Conservation (phyloP, 2,329 filamentous ascomycete species). For the Penicillium sp. region DNA sequence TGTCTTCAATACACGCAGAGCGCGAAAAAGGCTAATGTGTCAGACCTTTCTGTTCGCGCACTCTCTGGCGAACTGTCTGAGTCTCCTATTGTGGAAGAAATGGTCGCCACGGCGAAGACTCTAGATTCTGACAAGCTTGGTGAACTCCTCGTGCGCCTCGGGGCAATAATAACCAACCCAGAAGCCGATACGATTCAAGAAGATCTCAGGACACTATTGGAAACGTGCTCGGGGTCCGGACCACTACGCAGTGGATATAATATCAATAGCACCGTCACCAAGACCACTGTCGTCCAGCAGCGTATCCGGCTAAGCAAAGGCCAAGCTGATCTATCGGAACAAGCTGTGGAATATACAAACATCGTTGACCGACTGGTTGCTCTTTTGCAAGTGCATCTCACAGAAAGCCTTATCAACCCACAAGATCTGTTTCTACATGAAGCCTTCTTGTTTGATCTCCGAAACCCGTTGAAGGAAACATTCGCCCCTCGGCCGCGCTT, state of each 20-base stretch:
- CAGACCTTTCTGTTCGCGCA: slow-evolving; percentile 34
- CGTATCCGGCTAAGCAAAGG: slow-evolving; percentile 52
- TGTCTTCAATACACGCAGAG: slow-evolving; percentile 25
- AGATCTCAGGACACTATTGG: slow-evolving; percentile 43
- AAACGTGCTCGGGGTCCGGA: slow-evolving; percentile 40
- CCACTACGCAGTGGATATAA: slow-evolving; percentile 66
- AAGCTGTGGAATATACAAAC: slow-evolving; percentile 49
- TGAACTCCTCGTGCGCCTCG: slow-evolving; percentile 34
- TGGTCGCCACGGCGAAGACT: slow-evolving; percentile 46
- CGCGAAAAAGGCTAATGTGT: slow-evolving; percentile 25
- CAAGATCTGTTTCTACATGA: slow-evolving; percentile 48
- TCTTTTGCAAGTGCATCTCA: slow-evolving; percentile 41
- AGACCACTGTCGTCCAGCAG: slow-evolving; percentile 53
- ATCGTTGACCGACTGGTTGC: slow-evolving; percentile 44
- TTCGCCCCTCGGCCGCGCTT: slow-evolving; percentile 52
- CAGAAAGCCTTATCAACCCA: slow-evolving; percentile 41
- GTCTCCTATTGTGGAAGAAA: slow-evolving; percentile 45
- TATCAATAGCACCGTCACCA: slow-evolving; percentile 50
- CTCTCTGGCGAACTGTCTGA: slow-evolving; percentile 46
- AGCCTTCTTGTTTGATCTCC: slow-evolving; percentile 51
- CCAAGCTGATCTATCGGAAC: slow-evolving; percentile 46
- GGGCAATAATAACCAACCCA: slow-evolving; percentile 27
- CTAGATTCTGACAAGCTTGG: slow-evolving; percentile 44
- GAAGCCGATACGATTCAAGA: slow-evolving; percentile 38
- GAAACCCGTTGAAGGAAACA: slow-evolving; percentile 49